A percentile compares a stretch with the other conserved stretches of the same genome.
Evolutionary conservation across 2,329 filamentous ascomycete genomes (phyloP).

Genomic region (Botrytis cinerea): DNA sequence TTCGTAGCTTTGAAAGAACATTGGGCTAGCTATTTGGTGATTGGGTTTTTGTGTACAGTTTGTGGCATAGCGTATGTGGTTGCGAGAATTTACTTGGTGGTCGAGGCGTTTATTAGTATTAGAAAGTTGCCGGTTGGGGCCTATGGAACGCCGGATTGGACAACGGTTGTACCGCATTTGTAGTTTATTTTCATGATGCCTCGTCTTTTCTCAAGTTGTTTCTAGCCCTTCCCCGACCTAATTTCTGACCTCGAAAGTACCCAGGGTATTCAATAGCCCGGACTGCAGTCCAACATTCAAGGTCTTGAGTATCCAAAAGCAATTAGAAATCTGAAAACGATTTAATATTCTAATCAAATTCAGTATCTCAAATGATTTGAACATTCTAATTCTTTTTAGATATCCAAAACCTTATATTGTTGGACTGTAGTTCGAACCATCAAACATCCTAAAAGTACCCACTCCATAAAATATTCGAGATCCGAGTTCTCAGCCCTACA

Average conservation of each 20-base stretch:
- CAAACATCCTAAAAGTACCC: not conserved
- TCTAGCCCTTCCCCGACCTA: no score
- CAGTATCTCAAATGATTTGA: no score
- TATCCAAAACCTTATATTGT: no score
- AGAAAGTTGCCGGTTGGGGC: slow-evolving; percentile 6
- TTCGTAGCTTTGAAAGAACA: not conserved
- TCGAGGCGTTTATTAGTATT: slow-evolving; percentile 17
- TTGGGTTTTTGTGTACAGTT: slow-evolving; percentile 15
- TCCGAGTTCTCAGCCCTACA: not conserved
- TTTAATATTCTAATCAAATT: no score
- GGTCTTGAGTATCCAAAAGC: no score
- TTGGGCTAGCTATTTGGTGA: slow-evolving; percentile 13
- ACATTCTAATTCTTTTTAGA: no score
- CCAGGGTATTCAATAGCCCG: no score
- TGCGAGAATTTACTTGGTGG: slow-evolving; percentile 17
- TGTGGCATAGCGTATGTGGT: slow-evolving; percentile 16
- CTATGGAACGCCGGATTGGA: slow-evolving; percentile 14
- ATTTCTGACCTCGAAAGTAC: no score
- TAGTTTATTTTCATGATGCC: not conserved
- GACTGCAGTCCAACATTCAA: no score
- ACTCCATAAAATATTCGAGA: not conserved
- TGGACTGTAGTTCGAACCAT: no score
- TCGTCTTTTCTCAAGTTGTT: no score
- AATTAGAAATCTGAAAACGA: no score
- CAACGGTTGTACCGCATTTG: not conserved